phyloP scores from a whole-genome alignment of 1,284 basidiomycete genomes.

The Paramarasmius palmivorus region DNA sequence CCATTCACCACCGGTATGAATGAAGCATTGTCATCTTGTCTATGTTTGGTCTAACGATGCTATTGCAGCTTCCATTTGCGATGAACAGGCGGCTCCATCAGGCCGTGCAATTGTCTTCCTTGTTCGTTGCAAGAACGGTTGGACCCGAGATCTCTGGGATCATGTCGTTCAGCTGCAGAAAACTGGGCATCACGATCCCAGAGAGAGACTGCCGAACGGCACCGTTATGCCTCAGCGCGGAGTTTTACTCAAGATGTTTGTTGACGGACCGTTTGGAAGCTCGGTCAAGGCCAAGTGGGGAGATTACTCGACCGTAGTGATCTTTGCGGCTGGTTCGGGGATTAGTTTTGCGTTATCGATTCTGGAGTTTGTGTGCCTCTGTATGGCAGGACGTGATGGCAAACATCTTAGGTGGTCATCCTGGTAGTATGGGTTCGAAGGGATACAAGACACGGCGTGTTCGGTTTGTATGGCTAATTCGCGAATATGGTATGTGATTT shows the following conservation, averaged over 20 bases:
- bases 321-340: conserved; percentile 82
- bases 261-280: conserved; percentile 85
- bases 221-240: conserved; percentile 42
- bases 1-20: conserved; percentile 71
- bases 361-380: conserved; percentile 69
- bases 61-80: conserved; percentile 52
- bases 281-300: conserved; percentile 68
- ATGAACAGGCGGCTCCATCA: conserved; percentile 45
- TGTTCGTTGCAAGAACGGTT: conserved; percentile 75
- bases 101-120: conserved; percentile 71
- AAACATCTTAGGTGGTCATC: conserved; percentile 41
- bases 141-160: conserved; percentile 78
- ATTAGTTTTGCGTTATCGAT: conserved; percentile 77
- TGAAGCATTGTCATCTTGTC: neutral
- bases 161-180: conserved; percentile 37
- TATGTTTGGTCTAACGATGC: neutral
- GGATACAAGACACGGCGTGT: conserved; percentile 58
- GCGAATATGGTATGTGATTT: conserved; percentile 69
- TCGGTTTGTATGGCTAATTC: conserved; percentile 83
- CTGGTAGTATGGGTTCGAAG: conserved; percentile 43
- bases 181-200: conserved; percentile 28
- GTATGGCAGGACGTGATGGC: conserved; percentile 58
- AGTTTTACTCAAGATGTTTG: conserved; percentile 61
- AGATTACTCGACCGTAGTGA: conserved; percentile 61
- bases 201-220: conserved; percentile 34